Conservation (phyloP, 2,329 filamentous ascomycete genomes). For the Ilyonectria robusta region DNA sequence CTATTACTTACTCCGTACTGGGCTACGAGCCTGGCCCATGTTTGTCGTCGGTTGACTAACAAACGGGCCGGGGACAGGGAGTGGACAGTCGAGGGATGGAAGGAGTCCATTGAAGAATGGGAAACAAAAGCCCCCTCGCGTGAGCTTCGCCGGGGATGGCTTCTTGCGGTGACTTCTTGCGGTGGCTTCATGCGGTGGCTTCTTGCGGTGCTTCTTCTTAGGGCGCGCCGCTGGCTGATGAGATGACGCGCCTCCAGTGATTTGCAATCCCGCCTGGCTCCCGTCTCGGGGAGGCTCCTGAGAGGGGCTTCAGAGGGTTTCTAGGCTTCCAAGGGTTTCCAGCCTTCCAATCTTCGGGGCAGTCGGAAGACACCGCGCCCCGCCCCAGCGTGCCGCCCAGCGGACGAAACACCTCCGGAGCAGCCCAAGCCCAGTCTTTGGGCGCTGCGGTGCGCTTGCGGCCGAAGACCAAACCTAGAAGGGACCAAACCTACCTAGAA, state of each 20-base stretch:
- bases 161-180: no score
- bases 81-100: constrained; percentile 18
- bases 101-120: constrained; percentile 1
- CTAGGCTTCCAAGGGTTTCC: background rate
- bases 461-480: background rate
- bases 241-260: background rate
- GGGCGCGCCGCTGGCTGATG: background rate
- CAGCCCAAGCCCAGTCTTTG: background rate
- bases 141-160: background rate
- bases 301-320: background rate
- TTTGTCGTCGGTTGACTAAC: constrained; percentile 14
- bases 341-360: background rate
- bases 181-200: background rate
- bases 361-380: constrained; percentile 10
- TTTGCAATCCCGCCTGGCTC: background rate
- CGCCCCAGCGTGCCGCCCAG: constrained; percentile 24
- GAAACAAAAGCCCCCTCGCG: constrained; percentile 1
- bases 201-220: background rate
- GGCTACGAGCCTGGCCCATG: constrained; percentile 23
- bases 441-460: constrained; percentile 14
- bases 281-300: background rate
- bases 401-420: constrained; percentile 17
- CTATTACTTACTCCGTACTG: constrained; percentile 6
- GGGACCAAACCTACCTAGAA: background rate
- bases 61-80: constrained; percentile 25